Percentiles rank a stretch among this genome's conserved stretches.
These are phyloP conservation scores for Ustilago trichophora DNA, from an alignment of 1,284 basidiomycete species.

Conservation along the genomic window DNA sequence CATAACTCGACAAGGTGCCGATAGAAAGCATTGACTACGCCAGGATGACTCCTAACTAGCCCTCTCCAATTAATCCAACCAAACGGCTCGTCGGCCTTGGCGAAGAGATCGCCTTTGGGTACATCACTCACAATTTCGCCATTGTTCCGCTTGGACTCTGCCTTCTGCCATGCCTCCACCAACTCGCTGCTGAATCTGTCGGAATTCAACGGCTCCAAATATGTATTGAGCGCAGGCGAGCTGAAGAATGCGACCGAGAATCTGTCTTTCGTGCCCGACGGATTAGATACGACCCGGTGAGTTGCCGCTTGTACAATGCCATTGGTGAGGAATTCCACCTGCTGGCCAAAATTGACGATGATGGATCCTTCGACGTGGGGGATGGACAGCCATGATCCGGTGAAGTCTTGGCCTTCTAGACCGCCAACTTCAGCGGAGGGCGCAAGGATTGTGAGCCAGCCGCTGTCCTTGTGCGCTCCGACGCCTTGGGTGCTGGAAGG, in stretches of 20 bases:
- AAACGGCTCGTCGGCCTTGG: constrained; percentile 35
- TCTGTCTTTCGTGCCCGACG: constrained; percentile 3
- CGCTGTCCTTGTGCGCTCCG: constrained; percentile 59
- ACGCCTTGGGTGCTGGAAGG: constrained; percentile 49
- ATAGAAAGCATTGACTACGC: constrained; percentile 36
- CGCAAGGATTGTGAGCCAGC: constrained; percentile 56
- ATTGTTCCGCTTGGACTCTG: constrained; percentile 12
- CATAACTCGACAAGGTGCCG: constrained; percentile 14
- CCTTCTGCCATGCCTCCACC: constrained; percentile 26
- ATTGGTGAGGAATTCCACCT: constrained; percentile 50
- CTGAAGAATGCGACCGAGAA: constrained; percentile 54
- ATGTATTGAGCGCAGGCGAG: constrained; percentile 46
- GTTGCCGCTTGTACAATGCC: constrained; percentile 56
- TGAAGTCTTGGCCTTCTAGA: constrained; percentile 51
- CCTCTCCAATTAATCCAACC: constrained; percentile 56
- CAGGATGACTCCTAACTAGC: constrained; percentile 47
- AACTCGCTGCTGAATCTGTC: constrained; percentile 29
- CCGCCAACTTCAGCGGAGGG: constrained; percentile 44
- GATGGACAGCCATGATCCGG: constrained; percentile 52
- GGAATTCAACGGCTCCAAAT: constrained; percentile 28
- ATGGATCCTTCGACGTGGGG: constrained; percentile 35
- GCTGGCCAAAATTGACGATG: constrained; percentile 63
- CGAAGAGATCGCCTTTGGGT: constrained; percentile 46
- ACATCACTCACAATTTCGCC: constrained; percentile 42
- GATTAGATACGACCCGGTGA: constrained; percentile 48